Percentiles rank a stretch among this genome's conserved stretches.
phyloP scores from a whole-genome alignment of 495 filamentous ascomycete species.

The Talaromyces wortmannii region DNA sequence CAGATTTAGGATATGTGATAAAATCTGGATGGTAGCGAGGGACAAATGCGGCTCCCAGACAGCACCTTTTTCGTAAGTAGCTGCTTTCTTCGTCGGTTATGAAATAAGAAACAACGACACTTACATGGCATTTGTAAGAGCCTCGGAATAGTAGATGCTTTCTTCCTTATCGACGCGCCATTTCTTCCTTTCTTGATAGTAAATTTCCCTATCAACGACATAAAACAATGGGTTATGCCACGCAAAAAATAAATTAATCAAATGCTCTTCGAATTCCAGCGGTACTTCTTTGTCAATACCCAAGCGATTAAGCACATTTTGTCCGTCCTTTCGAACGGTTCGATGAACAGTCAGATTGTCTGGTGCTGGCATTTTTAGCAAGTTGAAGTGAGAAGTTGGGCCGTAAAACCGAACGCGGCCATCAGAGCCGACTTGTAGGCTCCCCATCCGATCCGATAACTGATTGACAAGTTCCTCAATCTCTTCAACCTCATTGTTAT shows the following conservation, averaged over 20 bases:
- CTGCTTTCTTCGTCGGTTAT: background rate
- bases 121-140: conserved; percentile 27
- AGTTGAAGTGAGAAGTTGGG: conserved; percentile 20
- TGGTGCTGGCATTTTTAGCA: conserved; percentile 8
- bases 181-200: conserved; percentile 9
- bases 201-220: conserved; percentile 21
- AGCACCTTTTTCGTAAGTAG: conserved; percentile 16
- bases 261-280: conserved; percentile 17
- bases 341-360: conserved; percentile 3
- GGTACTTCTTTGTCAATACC: conserved; percentile 11
- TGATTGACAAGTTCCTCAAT: background rate
- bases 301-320: conserved; percentile 7
- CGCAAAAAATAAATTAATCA: conserved; percentile 24
- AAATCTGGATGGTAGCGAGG: conserved; percentile 16
- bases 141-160: conserved; percentile 25
- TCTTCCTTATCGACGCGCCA: conserved; percentile 8
- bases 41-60: conserved; percentile 21
- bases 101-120: background rate
- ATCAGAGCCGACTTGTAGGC: conserved; percentile 17
- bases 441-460: conserved; percentile 20
- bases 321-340: conserved; percentile 10
- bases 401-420: conserved; percentile 21
- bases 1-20: conserved; percentile 18
- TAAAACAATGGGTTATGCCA: conserved; percentile 28
- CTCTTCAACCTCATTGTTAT: background rate